Evolutionary conservation across 164 flowering plant genomes (phyloP).

Genomic region (Nymphaea colorata): DNA sequence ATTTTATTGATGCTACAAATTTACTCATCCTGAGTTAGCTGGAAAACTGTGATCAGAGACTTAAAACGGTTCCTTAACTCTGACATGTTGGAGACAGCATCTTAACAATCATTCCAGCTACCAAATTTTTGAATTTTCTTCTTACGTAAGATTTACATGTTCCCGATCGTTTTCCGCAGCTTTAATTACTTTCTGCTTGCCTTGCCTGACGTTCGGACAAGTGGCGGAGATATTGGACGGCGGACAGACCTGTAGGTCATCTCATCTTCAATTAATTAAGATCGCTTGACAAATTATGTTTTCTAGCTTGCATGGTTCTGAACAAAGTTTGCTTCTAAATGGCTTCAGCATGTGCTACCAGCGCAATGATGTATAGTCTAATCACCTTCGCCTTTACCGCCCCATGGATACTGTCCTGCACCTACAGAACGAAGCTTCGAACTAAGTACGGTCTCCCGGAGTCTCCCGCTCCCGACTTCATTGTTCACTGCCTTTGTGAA

Average conservation of each 20-base stretch:
- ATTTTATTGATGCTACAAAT: background rate
- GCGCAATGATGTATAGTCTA: conserved; percentile 16
- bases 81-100: background rate
- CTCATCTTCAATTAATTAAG: background rate
- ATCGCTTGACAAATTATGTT: too few species aligned
- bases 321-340: background rate
- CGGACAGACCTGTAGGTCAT: conserved; percentile 7
- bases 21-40: background rate
- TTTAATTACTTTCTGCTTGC: conserved; percentile 5
- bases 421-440: conserved; percentile 24
- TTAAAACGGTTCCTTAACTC: too few species aligned
- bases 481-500: conserved; percentile 22
- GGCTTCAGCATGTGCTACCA: conserved; percentile 20
- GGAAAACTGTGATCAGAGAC: too few species aligned
- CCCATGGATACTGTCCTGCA: conserved; percentile 25
- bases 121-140: background rate
- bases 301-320: background rate
- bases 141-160: background rate
- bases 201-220: conserved; percentile 13
- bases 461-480: conserved; percentile 23
- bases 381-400: conserved; percentile 5
- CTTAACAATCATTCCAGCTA: background rate
- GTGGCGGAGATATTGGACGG: conserved; percentile 11
- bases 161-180: conserved; percentile 2
- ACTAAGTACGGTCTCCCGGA: conserved; percentile 18